Evolutionary conservation across 2,329 filamentous ascomycete genomes (phyloP).

Genomic region (Fusarium sp.): DNA sequence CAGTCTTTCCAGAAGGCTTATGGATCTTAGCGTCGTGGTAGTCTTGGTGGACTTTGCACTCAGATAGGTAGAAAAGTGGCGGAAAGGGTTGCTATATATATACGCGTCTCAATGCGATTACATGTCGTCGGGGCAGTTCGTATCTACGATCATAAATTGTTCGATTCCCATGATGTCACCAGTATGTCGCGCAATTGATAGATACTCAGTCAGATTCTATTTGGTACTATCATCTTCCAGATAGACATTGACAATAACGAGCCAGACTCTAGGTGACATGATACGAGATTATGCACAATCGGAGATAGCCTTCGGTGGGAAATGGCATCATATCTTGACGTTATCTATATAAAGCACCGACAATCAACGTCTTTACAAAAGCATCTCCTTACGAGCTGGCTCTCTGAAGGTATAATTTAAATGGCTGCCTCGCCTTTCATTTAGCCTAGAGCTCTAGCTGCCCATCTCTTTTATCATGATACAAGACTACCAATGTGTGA

Average conservation of each 20-base stretch:
- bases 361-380: fast-evolving
- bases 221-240: not conserved
- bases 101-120: too few species aligned
- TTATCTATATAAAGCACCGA: too few species aligned
- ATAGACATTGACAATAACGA: not conserved
- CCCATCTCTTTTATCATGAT: fast-evolving
- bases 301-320: too few species aligned
- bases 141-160: too few species aligned
- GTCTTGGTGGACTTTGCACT: too few species aligned
- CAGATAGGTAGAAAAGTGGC: not conserved
- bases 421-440: not conserved
- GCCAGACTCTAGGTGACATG: not conserved
- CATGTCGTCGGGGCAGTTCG: not conserved
- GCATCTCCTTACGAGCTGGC: not conserved
- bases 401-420: fast-evolving
- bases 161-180: not conserved
- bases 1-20: slow-evolving; percentile 75
- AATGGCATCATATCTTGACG: fast-evolving
- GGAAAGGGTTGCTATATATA: not conserved
- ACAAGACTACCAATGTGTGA: fast-evolving
- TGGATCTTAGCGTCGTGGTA: not conserved
- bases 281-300: not conserved
- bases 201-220: too few species aligned
- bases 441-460: not conserved
- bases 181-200: too few species aligned